Percentiles rank a stretch among this genome's conserved stretches.
phyloP scores from a whole-genome alignment of 2,329 filamentous ascomycete genomes.

The Monilinia fructicola region DNA sequence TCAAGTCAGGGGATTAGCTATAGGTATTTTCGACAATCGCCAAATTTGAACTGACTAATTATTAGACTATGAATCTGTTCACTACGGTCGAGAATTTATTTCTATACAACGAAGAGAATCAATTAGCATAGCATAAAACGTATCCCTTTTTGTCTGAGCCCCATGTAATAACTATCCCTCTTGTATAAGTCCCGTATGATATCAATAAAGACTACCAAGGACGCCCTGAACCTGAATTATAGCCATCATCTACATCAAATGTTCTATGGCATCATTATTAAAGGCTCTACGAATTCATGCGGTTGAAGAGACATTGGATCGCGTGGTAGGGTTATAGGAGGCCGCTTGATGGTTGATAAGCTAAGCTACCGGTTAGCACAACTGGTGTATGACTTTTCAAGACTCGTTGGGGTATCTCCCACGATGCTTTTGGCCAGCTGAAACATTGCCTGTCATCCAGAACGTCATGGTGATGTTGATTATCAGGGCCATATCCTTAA shows the following conservation, averaged over 20 bases:
- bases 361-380: not conserved
- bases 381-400: not conserved
- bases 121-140: too few relatives aligned
- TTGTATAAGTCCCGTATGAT: too few relatives aligned
- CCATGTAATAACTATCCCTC: too few relatives aligned
- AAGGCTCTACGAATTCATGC: too few relatives aligned
- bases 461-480: not conserved
- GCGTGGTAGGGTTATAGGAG: not conserved
- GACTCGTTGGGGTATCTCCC: not conserved
- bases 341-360: not conserved
- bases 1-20: not conserved
- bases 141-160: too few relatives aligned
- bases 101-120: too few relatives aligned
- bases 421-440: not conserved
- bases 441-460: not conserved
- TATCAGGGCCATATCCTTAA: not conserved
- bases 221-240: not conserved
- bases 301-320: not conserved
- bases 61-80: too few relatives aligned
- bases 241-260: not conserved
- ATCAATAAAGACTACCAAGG: not conserved
- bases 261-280: not conserved
- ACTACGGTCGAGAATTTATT: too few relatives aligned
- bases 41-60: too few relatives aligned
- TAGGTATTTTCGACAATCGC: too few relatives aligned